Evolutionary conservation across 306 rosid genomes (phyloP), one percentile per base, ranked within the genome.

Genomic region (Astragalus membranaceus): DNA sequence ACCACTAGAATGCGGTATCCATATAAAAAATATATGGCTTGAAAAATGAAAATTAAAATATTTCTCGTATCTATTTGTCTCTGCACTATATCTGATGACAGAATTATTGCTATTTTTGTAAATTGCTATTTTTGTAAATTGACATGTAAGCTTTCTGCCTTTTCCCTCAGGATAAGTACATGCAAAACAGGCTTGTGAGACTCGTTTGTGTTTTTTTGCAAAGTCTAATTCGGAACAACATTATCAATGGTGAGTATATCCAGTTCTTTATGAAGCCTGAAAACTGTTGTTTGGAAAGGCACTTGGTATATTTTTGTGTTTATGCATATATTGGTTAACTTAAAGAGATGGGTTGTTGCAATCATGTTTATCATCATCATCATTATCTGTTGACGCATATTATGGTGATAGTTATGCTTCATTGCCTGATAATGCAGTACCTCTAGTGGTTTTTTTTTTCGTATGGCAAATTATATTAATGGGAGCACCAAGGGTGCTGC

Each of bases 111-210:
- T 47, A 52, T 42, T 39, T n/a, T n/a, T n/a, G n/a, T n/a, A n/a
- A n/a, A n/a, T n/a, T n/a, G n/a, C 26, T 47, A 52, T 42, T 10
- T 35, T 12, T 26, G 30, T 29, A 70, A 59, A 53, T 59, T 58
- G 17, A 55, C 74, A 56, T 50, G 9, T 63, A 41, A 43, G 20
- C 64, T 23, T 46, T 67, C 60, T 37, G 59, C 55, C 17, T 48
- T 54, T 53, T 53, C 30, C 82, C 50, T 65, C 92, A 94, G 98
- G 98, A 94, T 76, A 94, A 94, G 81, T 94, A 94, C 89, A 90
- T 94, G 98, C 98, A 94, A 83, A 94, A 94, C 88, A 85, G 98
- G 83, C 96, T 90, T 53, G 98, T 94, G 78, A 84, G 98, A 71
- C 98, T 94, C 66, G 98, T 94, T 8, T 94, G 98, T 58, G 98